A percentile compares a stretch with the other conserved stretches of the same genome.
Evolutionary conservation across 352 stramenopile species (phyloP).

Genomic region (Phytophthora fragariaefolia): DNA sequence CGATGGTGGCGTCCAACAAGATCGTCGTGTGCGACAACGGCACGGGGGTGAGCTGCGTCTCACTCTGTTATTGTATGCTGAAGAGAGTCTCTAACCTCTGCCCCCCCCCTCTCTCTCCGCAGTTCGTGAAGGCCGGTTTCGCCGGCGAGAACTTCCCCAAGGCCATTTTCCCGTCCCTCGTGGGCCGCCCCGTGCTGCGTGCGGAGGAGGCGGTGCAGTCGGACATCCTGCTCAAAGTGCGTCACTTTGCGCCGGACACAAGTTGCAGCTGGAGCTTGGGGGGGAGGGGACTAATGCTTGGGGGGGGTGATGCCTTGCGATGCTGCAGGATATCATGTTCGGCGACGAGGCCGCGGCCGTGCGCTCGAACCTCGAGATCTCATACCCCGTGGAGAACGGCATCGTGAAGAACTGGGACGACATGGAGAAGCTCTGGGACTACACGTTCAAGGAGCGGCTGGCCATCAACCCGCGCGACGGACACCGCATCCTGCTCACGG

Average conservation of each 20-base stretch:
- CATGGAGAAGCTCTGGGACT: conserved; percentile 98
- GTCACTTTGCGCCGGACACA: not conserved
- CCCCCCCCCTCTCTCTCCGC: not conserved
- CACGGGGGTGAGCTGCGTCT: conserved; percentile 65
- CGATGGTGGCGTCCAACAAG: conserved; percentile 88
- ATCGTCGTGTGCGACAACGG: conserved; percentile 91
- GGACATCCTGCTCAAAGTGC: conserved; percentile 87
- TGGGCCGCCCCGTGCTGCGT: conserved; percentile 94
- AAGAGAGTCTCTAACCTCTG: not conserved
- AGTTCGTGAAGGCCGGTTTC: conserved; percentile 94
- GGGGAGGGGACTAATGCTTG: too few relatives aligned
- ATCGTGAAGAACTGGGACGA: conserved; percentile 98
- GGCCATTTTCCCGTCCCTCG: conserved; percentile 95
- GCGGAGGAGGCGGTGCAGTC: conserved; percentile 91
- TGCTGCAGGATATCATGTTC: conserved; percentile 93
- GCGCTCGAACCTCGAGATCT: conserved; percentile 88
- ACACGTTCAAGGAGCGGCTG: conserved; percentile 95
- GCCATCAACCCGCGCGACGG: conserved; percentile 65
- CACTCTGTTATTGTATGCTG: not conserved
- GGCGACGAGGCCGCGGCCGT: conserved; percentile 93
- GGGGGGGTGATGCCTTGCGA: not conserved
- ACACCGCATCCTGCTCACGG: conserved; percentile 92
- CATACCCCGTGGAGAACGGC: conserved; percentile 94
- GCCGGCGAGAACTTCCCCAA: conserved; percentile 95
- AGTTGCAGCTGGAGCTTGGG: too few relatives aligned